Evolutionary conservation across 2,329 filamentous ascomycete species (phyloP).

Genomic region (Fusarium sp.): DNA sequence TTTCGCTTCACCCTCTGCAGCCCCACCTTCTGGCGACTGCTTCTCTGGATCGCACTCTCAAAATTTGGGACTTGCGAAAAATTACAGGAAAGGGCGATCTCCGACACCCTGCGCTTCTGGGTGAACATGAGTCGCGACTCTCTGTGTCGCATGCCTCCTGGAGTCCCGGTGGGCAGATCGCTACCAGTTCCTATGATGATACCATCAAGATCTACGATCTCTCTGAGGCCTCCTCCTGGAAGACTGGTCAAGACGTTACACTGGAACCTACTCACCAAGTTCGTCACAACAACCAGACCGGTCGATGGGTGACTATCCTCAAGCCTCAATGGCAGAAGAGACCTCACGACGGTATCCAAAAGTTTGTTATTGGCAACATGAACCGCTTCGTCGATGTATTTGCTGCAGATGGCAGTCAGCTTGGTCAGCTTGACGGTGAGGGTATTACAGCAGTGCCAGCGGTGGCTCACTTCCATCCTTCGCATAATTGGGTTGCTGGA

Average conservation of each 20-base stretch:
- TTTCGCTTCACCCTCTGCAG: slow-evolving; percentile 81
- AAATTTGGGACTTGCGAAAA: slow-evolving; percentile 91
- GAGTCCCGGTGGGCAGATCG: slow-evolving; percentile 85
- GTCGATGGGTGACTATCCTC: slow-evolving; percentile 86
- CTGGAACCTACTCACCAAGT: slow-evolving; percentile 78
- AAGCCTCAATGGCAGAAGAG: slow-evolving; percentile 89
- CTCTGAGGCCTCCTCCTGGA: slow-evolving; percentile 68
- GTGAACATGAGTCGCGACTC: slow-evolving; percentile 82
- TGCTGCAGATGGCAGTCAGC: slow-evolving; percentile 81
- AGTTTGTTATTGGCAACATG: slow-evolving; percentile 96
- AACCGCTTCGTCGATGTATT: slow-evolving; percentile 96
- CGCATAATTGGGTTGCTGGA: slow-evolving; percentile 88
- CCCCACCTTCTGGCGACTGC: slow-evolving; percentile 89
- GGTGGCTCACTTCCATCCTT: slow-evolving; percentile 90
- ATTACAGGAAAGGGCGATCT: slow-evolving; percentile 72
- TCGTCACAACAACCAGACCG: slow-evolving; percentile 94
- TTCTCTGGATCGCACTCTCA: slow-evolving; percentile 87
- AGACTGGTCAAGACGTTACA: slow-evolving; percentile 66
- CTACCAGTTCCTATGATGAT: slow-evolving; percentile 94
- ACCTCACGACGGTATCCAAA: slow-evolving; percentile 82
- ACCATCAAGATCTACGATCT: slow-evolving; percentile 94
- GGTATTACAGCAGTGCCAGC: slow-evolving; percentile 95
- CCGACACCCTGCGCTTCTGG: slow-evolving; percentile 75
- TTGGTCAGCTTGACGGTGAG: slow-evolving; percentile 88
- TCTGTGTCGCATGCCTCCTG: slow-evolving; percentile 95